Evolutionary conservation across 2,329 filamentous ascomycete genomes (phyloP).

Genomic region (Samsoniella hepiali): DNA sequence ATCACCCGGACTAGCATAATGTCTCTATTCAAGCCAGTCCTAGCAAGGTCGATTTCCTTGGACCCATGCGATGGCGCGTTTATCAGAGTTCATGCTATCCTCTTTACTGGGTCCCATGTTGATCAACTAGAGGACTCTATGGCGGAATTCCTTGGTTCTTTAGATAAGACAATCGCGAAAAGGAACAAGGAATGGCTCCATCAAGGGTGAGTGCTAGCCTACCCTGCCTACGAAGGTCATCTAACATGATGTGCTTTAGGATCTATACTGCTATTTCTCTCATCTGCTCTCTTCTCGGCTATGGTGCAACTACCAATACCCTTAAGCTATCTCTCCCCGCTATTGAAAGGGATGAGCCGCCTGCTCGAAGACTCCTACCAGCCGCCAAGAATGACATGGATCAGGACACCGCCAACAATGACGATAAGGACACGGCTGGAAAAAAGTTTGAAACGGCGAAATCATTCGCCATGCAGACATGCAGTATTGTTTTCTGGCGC

Average conservation of each 20-base stretch:
- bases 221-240: neutral
- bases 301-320: conserved; percentile 41
- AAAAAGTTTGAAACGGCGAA: conserved; percentile 36
- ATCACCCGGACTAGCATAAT: conserved; percentile 68
- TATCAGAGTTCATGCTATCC: conserved; percentile 60
- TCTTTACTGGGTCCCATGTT: conserved; percentile 53
- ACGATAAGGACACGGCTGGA: conserved; percentile 22
- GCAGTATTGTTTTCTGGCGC: conserved; percentile 47
- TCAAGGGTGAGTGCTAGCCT: conserved; percentile 34
- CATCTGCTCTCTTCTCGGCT: conserved; percentile 33
- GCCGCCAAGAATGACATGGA: conserved; percentile 26
- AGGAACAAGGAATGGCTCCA: conserved; percentile 51
- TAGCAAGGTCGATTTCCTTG: conserved; percentile 38
- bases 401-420: too few species aligned
- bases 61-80: conserved; percentile 53
- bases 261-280: conserved; percentile 30
- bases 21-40: conserved; percentile 62
- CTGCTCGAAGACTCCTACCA: conserved; percentile 8
- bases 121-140: conserved; percentile 46
- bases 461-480: conserved; percentile 42
- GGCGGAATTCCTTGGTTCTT: conserved; percentile 47
- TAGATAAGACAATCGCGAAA: conserved; percentile 57
- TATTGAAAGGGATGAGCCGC: conserved; percentile 28
- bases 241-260: neutral
- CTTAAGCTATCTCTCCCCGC: conserved; percentile 32